Conservation (phyloP, 1,284 basidiomycete species). For the Cryptococcus neoformans region DNA sequence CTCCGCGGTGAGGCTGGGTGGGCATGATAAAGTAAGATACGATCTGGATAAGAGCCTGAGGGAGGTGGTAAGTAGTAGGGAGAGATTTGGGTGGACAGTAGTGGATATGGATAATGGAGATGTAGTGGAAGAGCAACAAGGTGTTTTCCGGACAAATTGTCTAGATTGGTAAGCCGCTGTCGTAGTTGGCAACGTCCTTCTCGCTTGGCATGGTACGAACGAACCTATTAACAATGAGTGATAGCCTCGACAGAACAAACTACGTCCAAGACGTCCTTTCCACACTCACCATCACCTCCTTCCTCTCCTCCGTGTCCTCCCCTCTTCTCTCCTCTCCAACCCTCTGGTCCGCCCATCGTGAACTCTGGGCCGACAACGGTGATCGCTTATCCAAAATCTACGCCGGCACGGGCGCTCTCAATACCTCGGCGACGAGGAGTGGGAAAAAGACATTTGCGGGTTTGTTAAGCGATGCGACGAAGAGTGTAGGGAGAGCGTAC, state of each 20-base stretch:
- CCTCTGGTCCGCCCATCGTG: conserved; percentile 83
- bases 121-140: conserved; percentile 76
- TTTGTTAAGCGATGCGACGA: conserved; percentile 91
- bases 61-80: conserved; percentile 62
- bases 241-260: conserved; percentile 93
- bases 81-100: conserved; percentile 81
- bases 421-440: conserved; percentile 90
- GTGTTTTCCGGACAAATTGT: conserved; percentile 92
- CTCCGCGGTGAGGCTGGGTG: conserved; percentile 70
- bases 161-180: conserved; percentile 72
- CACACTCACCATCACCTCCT: conserved; percentile 62
- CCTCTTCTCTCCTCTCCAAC: conserved; percentile 39
- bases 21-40: conserved; percentile 79
- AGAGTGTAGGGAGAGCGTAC: conserved; percentile 85
- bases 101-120: conserved; percentile 64
- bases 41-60: conserved; percentile 71
- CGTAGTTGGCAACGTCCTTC: neutral
- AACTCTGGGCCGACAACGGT: conserved; percentile 96
- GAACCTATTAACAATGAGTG: conserved; percentile 7
- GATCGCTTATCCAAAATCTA: conserved; percentile 86
- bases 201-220: neutral
- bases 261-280: conserved; percentile 93
- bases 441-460: conserved; percentile 93
- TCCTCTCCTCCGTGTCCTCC: conserved; percentile 40
- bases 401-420: conserved; percentile 93